Base-by-base conservation (phyloP, 129 eudicot genomes). In the Helichrysum umbraculigerum region DNA sequence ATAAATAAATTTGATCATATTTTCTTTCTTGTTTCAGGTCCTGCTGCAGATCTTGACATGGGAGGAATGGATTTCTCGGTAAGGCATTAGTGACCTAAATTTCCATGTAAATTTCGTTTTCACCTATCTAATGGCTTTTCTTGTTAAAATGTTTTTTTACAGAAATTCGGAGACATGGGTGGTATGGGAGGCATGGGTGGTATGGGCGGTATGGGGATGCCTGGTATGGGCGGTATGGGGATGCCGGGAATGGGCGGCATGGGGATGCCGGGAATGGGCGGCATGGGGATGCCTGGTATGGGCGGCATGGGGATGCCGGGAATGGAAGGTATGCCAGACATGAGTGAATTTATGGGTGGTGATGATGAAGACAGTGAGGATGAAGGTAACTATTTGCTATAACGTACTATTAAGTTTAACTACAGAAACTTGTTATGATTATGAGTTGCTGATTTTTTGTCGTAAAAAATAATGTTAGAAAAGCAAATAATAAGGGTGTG, bases 11-110 rank as follows among this genome's bases (percentile, higher is more conserved):
- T 25, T 25, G 28, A 25, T 25, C 28, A 25, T 25, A 11, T 6
- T 3, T 51, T 2, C 37, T 4, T 71, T 61, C 6, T 8, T 37
- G 50, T 66, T 41, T 50, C 76, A 85, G 92, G 82, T 72, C 83
- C 96, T 9, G 76, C 74, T 15, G 78, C 74, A 1, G 96, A 88
- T 12, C 37, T 70, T 33, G 96, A 85, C 75, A 81, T 86, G 85
- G 92, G 86, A 30, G 93, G 94, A 72, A 90, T 90, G 96, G 98
- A 92, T 78, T 92, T 92, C 88, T 90, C 98, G 42, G 98, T 92
- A 86, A 75, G 90, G 5, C 76, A 42, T 11, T 61, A 4, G 25
- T 37, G 12, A 6, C 20, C 33, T 56, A 10, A 16, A 19, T 4
- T 56, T 2, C 1, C 2, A 22, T 54, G 6, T 32, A 42, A 9